Percentiles rank a stretch among this genome's conserved stretches.
Conservation (phyloP, 805 yeast species). For the Metschnikowia anglica region DNA sequence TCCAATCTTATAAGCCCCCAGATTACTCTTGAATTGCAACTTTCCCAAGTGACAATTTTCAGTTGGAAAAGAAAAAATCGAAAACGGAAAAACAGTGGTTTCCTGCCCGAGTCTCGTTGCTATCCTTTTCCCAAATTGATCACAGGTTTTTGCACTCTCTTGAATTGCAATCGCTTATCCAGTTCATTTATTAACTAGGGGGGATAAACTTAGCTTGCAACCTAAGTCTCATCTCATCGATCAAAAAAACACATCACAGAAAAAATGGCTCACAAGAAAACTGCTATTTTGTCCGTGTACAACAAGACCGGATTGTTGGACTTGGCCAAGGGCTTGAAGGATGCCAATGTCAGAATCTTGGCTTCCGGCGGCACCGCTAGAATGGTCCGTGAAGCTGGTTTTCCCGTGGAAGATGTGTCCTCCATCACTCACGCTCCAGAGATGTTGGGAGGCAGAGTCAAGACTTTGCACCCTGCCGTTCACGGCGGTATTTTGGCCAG, state of each 20-base stretch:
- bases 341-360: conserved; percentile 83
- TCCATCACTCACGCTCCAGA: conserved; percentile 97
- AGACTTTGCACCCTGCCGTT: conserved; percentile 97
- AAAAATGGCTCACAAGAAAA: conserved; percentile 53
- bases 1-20: conserved; percentile 5
- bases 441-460: conserved; percentile 98
- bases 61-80: neutral
- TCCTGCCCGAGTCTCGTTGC: neutral
- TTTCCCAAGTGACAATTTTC: conserved; percentile 2
- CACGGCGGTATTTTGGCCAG: conserved; percentile 98
- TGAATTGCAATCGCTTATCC: no score
- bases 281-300: conserved; percentile 95
- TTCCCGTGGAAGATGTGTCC: conserved; percentile 95
- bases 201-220: no score
- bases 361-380: conserved; percentile 98
- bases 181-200: no score
- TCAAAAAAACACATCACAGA: neutral
- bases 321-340: conserved; percentile 90
- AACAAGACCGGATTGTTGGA: conserved; percentile 96
- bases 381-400: conserved; percentile 93
- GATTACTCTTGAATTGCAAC: conserved; percentile 7
- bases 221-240: no score
- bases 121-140: neutral
- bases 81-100: neutral
- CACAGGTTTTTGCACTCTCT: no score